Percentiles rank a stretch among this genome's conserved stretches.
Conservation (phyloP, 2,329 filamentous ascomycete species). For the Talaromyces sp. region DNA sequence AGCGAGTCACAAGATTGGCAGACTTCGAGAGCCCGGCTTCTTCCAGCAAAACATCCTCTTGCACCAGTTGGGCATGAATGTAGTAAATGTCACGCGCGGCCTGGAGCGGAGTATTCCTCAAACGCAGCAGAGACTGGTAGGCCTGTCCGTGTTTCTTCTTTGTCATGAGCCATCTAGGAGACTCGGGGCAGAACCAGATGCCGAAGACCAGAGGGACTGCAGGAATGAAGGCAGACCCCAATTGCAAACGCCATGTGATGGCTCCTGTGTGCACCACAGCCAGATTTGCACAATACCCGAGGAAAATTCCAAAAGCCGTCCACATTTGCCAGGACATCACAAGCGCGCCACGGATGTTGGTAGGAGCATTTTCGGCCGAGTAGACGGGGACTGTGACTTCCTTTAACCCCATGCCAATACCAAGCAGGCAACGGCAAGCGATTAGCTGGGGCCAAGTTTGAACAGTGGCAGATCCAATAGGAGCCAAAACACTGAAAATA, state of each 20-base stretch:
- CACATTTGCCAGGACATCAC: conserved; percentile 52
- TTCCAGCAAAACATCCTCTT: conserved; percentile 30
- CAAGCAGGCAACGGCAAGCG: conserved; percentile 51
- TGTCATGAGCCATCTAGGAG: conserved; percentile 62
- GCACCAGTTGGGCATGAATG: conserved; percentile 48
- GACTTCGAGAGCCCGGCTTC: conserved; percentile 29
- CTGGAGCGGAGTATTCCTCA: conserved; percentile 55
- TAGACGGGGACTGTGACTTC: conserved; percentile 52
- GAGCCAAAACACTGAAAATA: conserved; percentile 60
- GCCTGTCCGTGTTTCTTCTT: conserved; percentile 58
- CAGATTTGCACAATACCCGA: conserved; percentile 61
- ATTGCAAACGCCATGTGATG: conserved; percentile 58
- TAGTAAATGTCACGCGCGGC: conserved; percentile 59
- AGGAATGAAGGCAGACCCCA: conserved; percentile 61
- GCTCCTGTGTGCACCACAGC: conserved; percentile 54
- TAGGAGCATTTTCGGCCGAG: conserved; percentile 52
- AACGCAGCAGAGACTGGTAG: conserved; percentile 51
- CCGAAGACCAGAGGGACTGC: conserved; percentile 56
- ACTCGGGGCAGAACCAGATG: conserved; percentile 59
- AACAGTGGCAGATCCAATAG: conserved; percentile 58
- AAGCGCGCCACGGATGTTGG: conserved; percentile 49
- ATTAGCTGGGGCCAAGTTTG: conserved; percentile 56
- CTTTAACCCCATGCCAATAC: conserved; percentile 57
- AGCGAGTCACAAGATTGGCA: conserved; percentile 56
- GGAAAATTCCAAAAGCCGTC: conserved; percentile 59